Conservation (phyloP, 2,329 filamentous ascomycete species). For the Colletotrichum eremochloae region DNA sequence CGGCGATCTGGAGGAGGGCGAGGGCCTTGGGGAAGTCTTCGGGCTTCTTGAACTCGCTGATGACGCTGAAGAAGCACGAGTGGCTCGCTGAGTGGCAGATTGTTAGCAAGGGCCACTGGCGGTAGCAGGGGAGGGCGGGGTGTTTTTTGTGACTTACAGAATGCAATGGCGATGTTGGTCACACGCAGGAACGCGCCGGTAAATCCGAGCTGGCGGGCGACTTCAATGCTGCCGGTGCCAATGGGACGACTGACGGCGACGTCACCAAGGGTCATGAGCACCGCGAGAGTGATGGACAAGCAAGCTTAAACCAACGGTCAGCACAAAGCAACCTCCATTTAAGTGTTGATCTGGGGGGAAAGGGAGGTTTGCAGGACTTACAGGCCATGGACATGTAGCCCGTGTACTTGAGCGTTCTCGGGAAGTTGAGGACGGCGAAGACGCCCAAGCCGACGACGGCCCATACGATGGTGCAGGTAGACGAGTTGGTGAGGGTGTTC, state of each 20-base stretch:
- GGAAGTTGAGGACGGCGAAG: slow-evolving; percentile 70
- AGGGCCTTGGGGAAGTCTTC: slow-evolving; percentile 67
- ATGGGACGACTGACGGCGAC: slow-evolving; percentile 64
- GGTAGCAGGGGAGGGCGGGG: background rate
- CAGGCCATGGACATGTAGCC: slow-evolving; percentile 72
- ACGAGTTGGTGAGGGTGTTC: slow-evolving; percentile 72
- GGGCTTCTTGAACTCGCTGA: slow-evolving; percentile 73
- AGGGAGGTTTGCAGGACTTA: slow-evolving; percentile 42
- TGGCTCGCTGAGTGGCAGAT: slow-evolving; percentile 59
- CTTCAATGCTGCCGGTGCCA: slow-evolving; percentile 50
- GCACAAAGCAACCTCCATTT: background rate
- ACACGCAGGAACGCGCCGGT: slow-evolving; percentile 68
- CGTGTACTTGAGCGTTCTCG: slow-evolving; percentile 73
- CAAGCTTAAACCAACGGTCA: slow-evolving; percentile 56
- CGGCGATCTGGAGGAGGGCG: slow-evolving; percentile 65
- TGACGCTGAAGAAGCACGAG: slow-evolving; percentile 77
- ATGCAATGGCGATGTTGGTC: slow-evolving; percentile 76
- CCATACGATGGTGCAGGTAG: slow-evolving; percentile 74
- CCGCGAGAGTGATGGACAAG: slow-evolving; percentile 71
- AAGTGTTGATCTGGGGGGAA: background rate
- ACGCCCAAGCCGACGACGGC: slow-evolving; percentile 70
- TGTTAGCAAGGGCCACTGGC: background rate
- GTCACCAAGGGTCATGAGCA: slow-evolving; percentile 74
- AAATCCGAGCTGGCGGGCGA: slow-evolving; percentile 58
- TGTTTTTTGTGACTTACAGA: slow-evolving; percentile 54